A percentile compares a stretch with the other conserved stretches of the same genome.
These are phyloP conservation scores for Aspergillus intermedius DNA, from an alignment of 2,329 filamentous ascomycete genomes.

Conservation along the genomic window DNA sequence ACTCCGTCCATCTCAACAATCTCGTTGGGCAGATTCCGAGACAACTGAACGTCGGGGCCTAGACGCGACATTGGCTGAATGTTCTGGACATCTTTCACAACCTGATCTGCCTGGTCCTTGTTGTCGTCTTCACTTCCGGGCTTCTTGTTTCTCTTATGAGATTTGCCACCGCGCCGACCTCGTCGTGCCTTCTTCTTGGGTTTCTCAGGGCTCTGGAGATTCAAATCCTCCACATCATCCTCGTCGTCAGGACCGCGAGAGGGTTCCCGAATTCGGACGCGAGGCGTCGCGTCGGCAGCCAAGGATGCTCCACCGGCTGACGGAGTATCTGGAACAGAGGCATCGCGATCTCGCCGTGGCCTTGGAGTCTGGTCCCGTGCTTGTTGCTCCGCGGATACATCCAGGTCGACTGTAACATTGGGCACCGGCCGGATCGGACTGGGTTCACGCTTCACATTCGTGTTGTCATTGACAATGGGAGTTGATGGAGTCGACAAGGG, in stretches of 20 bases:
- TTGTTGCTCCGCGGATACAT: conserved; percentile 14
- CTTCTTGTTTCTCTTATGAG: conserved; percentile 51
- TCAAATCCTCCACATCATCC: conserved; percentile 26
- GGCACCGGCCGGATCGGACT: conserved; percentile 17
- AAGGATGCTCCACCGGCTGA: conserved; percentile 11
- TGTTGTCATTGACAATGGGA: conserved; percentile 22
- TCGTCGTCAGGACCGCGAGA: conserved; percentile 27
- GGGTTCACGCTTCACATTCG: conserved; percentile 21
- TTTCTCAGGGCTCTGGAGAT: conserved; percentile 28
- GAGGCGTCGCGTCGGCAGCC: conserved; percentile 22
- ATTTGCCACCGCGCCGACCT: conserved; percentile 65
- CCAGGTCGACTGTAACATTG: conserved; percentile 27
- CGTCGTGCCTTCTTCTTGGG: conserved; percentile 65
- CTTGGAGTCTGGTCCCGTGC: conserved; percentile 25
- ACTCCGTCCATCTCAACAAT: conserved; percentile 54
- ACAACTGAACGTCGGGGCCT: conserved; percentile 57
- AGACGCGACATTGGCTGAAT: conserved; percentile 40
- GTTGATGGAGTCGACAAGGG: conserved; percentile 34
- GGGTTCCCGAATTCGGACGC: conserved; percentile 37
- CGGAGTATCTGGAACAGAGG: conserved; percentile 17
- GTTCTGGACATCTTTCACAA: conserved; percentile 51
- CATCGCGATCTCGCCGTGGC: conserved; percentile 16
- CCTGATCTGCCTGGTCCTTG: conserved; percentile 54
- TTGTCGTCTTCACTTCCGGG: conserved; percentile 47
- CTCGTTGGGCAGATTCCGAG: conserved; percentile 48